These are phyloP conservation scores for Vittaforma corneae DNA, from an alignment of 371 early-diverging fungal genomes.

Conservation along the genomic window DNA sequence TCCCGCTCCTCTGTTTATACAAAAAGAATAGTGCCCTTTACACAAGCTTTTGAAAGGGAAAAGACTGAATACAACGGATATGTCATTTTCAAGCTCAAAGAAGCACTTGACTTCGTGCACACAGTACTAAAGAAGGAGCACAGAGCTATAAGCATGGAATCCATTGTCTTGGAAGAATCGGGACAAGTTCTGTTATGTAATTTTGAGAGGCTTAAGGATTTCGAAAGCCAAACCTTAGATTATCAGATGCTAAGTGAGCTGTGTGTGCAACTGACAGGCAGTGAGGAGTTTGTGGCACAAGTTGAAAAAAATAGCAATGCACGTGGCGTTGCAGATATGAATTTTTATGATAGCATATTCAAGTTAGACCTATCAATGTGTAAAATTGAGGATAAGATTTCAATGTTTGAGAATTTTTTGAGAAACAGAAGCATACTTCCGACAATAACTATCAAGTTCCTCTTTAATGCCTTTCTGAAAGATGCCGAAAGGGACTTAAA, in stretches of 20 bases:
- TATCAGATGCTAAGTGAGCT: not conserved
- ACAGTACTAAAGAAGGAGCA: slow-evolving; percentile 25
- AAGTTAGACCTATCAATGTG: too few relatives aligned
- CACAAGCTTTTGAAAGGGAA: slow-evolving; percentile 3
- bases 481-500: slow-evolving; percentile 7
- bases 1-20: slow-evolving; percentile 21
- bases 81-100: slow-evolving; percentile 19
- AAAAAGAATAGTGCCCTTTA: slow-evolving; percentile 31
- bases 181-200: slow-evolving; percentile 43
- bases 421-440: slow-evolving; percentile 17
- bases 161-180: slow-evolving; percentile 42
- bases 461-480: slow-evolving; percentile 22
- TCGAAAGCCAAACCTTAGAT: not conserved
- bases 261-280: not conserved
- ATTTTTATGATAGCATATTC: too few relatives aligned
- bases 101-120: slow-evolving; percentile 34
- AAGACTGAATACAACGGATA: slow-evolving; percentile 34
- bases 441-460: slow-evolving; percentile 16
- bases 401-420: slow-evolving; percentile 15
- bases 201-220: slow-evolving; percentile 30
- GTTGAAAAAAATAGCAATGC: not conserved
- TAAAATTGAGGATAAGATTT: slow-evolving; percentile 28
- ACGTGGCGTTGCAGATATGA: not conserved
- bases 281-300: not conserved
- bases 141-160: slow-evolving; percentile 25